Evolutionary conservation across 352 stramenopile species (phyloP).

Genomic region (Saprolegnia diclina): DNA sequence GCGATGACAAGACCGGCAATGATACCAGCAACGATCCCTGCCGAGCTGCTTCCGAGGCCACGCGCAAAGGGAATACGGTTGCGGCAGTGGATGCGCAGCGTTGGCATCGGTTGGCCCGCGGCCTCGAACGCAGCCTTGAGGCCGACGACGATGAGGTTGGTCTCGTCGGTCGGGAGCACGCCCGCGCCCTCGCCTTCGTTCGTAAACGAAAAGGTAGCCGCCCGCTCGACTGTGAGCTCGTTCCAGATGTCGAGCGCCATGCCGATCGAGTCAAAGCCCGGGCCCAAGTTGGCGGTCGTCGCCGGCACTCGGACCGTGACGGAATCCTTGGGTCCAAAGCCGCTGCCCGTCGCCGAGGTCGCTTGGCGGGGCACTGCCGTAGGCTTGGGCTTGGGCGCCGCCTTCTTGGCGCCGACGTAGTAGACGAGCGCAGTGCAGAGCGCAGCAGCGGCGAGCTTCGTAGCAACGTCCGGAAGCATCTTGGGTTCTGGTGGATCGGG

Average conservation of each 20-base stretch:
- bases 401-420: slow-evolving; percentile 53
- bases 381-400: slow-evolving; percentile 27
- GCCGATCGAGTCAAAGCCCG: slow-evolving; percentile 97
- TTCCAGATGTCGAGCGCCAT: slow-evolving; percentile 99
- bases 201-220: slow-evolving; percentile 91
- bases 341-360: background rate
- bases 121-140: slow-evolving; percentile 94
- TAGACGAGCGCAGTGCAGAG: slow-evolving; percentile 53
- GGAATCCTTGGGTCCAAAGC: slow-evolving; percentile 31
- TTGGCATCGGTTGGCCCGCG: slow-evolving; percentile 90
- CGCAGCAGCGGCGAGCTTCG: slow-evolving; percentile 46
- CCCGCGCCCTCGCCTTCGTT: slow-evolving; percentile 94
- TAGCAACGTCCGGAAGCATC: slow-evolving; percentile 4
- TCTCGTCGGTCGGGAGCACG: slow-evolving; percentile 86
- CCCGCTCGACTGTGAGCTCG: slow-evolving; percentile 94
- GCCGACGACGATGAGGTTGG: slow-evolving; percentile 91
- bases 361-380: background rate
- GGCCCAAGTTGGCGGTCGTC: slow-evolving; percentile 97
- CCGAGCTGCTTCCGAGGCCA: slow-evolving; percentile 95
- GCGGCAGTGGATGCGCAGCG: slow-evolving; percentile 95
- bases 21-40: slow-evolving; percentile 98
- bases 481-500: background rate
- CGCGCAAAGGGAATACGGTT: slow-evolving; percentile 97
- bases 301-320: slow-evolving; percentile 98
- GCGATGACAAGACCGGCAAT: slow-evolving; percentile 97